phyloP scores from a whole-genome alignment of 169 alveolate species.

The Plasmodium vivax region DNA sequence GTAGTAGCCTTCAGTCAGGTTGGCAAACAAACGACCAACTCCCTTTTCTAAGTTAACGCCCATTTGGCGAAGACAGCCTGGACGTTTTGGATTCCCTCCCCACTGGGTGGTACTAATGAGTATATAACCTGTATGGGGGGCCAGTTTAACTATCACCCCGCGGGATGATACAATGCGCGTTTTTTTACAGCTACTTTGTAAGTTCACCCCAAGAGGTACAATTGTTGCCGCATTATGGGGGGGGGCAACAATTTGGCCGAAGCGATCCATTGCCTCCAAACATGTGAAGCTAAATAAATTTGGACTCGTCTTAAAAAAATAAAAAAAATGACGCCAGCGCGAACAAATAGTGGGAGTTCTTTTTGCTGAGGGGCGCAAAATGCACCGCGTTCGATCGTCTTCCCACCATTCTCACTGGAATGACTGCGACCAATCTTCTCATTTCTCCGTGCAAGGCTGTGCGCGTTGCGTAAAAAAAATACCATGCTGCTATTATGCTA shows the following conservation, averaged over 20 bases:
- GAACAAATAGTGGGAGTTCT: background rate
- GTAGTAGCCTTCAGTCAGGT: too few relatives aligned
- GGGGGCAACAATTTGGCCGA: background rate
- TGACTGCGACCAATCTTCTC: background rate
- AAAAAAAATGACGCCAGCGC: background rate
- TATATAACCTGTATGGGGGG: too few relatives aligned
- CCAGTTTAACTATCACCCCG: too few relatives aligned
- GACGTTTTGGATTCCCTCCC: too few relatives aligned
- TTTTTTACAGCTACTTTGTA: background rate
- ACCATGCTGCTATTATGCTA: background rate
- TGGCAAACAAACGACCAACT: too few relatives aligned
- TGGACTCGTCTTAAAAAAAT: background rate
- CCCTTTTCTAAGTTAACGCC: too few relatives aligned
- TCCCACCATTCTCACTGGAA: background rate
- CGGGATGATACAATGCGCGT: too few relatives aligned
- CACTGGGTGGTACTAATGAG: too few relatives aligned
- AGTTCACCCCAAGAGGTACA: background rate
- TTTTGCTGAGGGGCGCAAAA: too few relatives aligned
- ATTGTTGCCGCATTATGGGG: background rate
- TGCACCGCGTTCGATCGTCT: background rate
- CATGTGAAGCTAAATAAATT: background rate
- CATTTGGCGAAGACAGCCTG: too few relatives aligned
- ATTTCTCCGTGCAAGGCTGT: background rate
- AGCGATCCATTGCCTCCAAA: background rate
- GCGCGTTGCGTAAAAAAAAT: background rate